Percentiles rank a stretch among this genome's conserved stretches.
Conservation (phyloP, 345 rosid genomes). For the Eucalyptus albens region DNA sequence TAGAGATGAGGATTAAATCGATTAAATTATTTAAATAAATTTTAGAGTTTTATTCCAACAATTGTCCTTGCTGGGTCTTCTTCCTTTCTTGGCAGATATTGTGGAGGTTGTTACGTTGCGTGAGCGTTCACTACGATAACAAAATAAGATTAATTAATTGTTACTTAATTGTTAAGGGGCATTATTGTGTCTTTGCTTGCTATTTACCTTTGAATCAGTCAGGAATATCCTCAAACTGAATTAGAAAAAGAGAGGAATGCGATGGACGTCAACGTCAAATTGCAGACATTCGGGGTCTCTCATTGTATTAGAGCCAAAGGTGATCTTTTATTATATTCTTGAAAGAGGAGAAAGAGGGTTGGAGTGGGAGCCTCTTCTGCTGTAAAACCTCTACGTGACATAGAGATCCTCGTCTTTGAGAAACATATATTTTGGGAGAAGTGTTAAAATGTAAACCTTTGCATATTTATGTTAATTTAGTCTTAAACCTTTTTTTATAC, state of each 20-base stretch:
- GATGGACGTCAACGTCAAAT: background rate
- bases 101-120: background rate
- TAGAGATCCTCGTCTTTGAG: background rate
- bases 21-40: too few relatives aligned
- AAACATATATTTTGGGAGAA: too few relatives aligned
- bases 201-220: background rate
- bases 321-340: background rate
- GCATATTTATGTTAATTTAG: fast-evolving
- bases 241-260: background rate
- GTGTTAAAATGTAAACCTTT: too few relatives aligned
- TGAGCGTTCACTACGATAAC: background rate
- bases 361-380: background rate
- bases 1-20: background rate
- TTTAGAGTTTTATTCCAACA: background rate
- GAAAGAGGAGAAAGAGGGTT: background rate
- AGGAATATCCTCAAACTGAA: background rate
- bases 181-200: background rate
- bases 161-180: background rate
- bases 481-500: fast-evolving
- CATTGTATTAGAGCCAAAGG: background rate
- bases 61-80: background rate
- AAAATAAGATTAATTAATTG: background rate
- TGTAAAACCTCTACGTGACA: background rate
- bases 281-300: background rate
- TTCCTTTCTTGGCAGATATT: background rate